Evolutionary conservation across 768 basidiomycete species (phyloP).

Genomic region (Podaxis sp.): DNA sequence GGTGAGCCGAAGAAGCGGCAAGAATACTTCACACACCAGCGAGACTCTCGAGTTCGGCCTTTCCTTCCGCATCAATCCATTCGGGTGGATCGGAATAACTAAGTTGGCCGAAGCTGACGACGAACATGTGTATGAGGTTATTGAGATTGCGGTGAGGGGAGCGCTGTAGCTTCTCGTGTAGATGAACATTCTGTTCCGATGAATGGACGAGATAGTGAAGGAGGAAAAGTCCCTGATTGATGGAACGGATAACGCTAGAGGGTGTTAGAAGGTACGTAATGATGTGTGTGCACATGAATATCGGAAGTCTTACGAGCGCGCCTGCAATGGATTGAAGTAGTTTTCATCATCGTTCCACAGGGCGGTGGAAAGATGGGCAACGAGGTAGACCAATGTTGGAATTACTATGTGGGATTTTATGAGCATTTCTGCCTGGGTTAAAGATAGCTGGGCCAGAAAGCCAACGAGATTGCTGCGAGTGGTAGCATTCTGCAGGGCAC

Average conservation of each 20-base stretch:
- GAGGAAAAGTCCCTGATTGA: constrained; percentile 56
- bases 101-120: constrained; percentile 74
- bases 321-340: background rate
- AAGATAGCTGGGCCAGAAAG: constrained; percentile 42
- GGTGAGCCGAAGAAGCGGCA: constrained; percentile 4
- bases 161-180: constrained; percentile 59
- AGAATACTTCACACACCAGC: constrained; percentile 40
- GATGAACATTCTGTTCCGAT: constrained; percentile 44
- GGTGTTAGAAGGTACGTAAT: background rate
- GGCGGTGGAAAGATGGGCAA: constrained; percentile 49
- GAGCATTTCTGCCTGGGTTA: constrained; percentile 38
- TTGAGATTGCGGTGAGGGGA: constrained; percentile 56
- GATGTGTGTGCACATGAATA: background rate
- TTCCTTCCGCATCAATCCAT: constrained; percentile 47
- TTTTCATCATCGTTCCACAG: constrained; percentile 68
- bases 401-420: constrained; percentile 51
- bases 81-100: constrained; percentile 67
- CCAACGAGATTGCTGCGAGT: constrained; percentile 35
- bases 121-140: constrained; percentile 67
- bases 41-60: constrained; percentile 42
- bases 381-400: constrained; percentile 61
- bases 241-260: constrained; percentile 47
- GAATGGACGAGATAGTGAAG: constrained; percentile 64
- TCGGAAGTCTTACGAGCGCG: constrained; percentile 39
- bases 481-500: constrained; percentile 12